These are phyloP conservation scores for Botryotinia calthae DNA, from an alignment of 2,329 filamentous ascomycete genomes.

Conservation along the genomic window DNA sequence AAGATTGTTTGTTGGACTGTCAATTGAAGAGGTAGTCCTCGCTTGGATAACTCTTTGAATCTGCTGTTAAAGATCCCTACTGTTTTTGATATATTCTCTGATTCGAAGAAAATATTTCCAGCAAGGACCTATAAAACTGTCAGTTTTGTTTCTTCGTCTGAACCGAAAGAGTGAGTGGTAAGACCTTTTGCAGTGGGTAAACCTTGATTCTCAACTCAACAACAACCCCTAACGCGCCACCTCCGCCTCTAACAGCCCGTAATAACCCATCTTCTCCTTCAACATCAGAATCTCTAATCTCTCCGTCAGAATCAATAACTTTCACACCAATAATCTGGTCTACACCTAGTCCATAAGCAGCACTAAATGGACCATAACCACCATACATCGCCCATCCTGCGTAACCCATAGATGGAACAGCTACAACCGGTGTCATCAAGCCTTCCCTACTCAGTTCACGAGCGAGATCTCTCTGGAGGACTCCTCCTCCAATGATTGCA, in stretches of 20 bases:
- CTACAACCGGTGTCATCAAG: constrained; percentile 36
- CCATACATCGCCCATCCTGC: constrained; percentile 41
- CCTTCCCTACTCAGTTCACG: constrained; percentile 35
- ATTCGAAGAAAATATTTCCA: constrained; percentile 39
- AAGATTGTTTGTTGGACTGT: constrained; percentile 35
- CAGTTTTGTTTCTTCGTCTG: neutral
- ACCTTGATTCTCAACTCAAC: constrained; percentile 44
- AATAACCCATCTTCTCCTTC: constrained; percentile 34
- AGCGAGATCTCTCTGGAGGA: constrained; percentile 37
- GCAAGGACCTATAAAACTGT: constrained; percentile 31
- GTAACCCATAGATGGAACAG: constrained; percentile 37
- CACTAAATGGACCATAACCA: constrained; percentile 39
- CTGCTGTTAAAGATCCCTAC: constrained; percentile 33
- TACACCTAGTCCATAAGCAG: constrained; percentile 40
- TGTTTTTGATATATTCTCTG: constrained; percentile 34
- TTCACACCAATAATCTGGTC: constrained; percentile 43
- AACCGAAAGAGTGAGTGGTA: neutral
- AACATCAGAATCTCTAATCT: constrained; percentile 41
- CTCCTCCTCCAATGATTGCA: constrained; percentile 41
- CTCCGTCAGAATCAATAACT: constrained; percentile 42
- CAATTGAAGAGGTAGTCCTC: constrained; percentile 30
- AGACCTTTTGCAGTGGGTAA: constrained; percentile 39
- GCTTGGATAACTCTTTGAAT: constrained; percentile 30
- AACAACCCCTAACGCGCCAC: constrained; percentile 43
- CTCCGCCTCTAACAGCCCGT: constrained; percentile 43